A percentile compares a stretch with the other conserved stretches of the same genome.
These are phyloP conservation scores for Ustilago nuda DNA, from an alignment of 1,284 basidiomycete genomes.

Conservation along the genomic window DNA sequence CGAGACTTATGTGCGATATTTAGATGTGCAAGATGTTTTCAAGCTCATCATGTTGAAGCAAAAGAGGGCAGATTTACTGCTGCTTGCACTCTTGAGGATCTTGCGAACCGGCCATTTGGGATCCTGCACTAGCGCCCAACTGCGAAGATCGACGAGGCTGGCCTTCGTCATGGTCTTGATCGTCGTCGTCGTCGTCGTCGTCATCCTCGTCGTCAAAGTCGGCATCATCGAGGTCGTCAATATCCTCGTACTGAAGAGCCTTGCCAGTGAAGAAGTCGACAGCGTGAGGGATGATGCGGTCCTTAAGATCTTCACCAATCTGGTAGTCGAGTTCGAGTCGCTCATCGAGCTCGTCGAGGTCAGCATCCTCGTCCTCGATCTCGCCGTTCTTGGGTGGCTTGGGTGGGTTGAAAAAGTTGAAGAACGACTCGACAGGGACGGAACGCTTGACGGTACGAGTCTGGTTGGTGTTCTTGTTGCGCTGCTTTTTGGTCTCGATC, in stretches of 20 bases:
- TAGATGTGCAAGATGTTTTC: not conserved
- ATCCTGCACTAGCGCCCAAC: slow-evolving; percentile 49
- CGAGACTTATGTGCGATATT: not conserved
- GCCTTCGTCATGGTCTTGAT: slow-evolving; percentile 61
- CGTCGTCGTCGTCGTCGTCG: slow-evolving; percentile 67
- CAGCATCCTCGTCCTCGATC: slow-evolving; percentile 61
- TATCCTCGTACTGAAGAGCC: slow-evolving; percentile 86
- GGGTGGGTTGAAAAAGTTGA: slow-evolving; percentile 69
- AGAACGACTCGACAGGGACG: slow-evolving; percentile 68
- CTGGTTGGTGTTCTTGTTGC: slow-evolving; percentile 79
- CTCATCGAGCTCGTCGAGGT: slow-evolving; percentile 77
- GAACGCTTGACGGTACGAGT: slow-evolving; percentile 68
- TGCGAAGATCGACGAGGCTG: slow-evolving; percentile 46
- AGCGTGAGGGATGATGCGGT: slow-evolving; percentile 94
- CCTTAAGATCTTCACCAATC: slow-evolving; percentile 97
- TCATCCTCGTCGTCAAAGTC: slow-evolving; percentile 71
- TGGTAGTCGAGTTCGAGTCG: slow-evolving; percentile 95
- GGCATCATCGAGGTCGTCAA: slow-evolving; percentile 72
- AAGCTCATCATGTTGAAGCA: not conserved
- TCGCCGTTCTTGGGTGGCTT: slow-evolving; percentile 64
- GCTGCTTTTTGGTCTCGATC: slow-evolving; percentile 98
- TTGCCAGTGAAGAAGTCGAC: slow-evolving; percentile 91
- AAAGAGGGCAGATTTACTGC: slow-evolving; percentile 36
- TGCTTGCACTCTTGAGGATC: slow-evolving; percentile 67
- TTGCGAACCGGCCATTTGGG: slow-evolving; percentile 58